A percentile compares a stretch with the other conserved stretches of the same genome.
These are phyloP conservation scores for Knoxdaviesia proteae DNA, from an alignment of 2,329 filamentous ascomycete genomes.

Conservation along the genomic window DNA sequence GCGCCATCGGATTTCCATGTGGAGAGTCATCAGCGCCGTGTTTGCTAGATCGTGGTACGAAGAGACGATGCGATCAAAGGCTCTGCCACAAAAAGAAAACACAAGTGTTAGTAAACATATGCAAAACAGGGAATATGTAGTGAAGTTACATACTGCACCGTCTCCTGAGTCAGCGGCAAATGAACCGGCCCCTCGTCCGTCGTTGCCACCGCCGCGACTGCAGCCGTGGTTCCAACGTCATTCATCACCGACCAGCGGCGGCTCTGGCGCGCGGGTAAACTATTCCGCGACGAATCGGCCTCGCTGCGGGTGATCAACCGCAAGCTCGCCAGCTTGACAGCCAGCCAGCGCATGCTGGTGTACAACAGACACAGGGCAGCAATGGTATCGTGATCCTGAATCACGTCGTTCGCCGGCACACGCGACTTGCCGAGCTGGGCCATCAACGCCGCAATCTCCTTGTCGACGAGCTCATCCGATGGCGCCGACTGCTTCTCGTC, in stretches of 20 bases:
- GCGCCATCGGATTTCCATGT: constrained; percentile 73
- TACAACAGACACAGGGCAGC: constrained; percentile 72
- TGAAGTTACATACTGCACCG: constrained; percentile 42
- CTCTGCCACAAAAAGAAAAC: constrained; percentile 19
- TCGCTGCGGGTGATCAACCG: constrained; percentile 63
- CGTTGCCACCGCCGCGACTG: background rate
- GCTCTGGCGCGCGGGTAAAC: constrained; percentile 33
- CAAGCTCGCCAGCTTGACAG: constrained; percentile 60
- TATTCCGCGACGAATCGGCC: constrained; percentile 39
- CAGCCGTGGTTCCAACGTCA: constrained; percentile 29
- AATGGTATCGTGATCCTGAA: constrained; percentile 73
- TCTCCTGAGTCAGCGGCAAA: constrained; percentile 72
- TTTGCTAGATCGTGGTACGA: constrained; percentile 66
- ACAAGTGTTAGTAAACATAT: background rate
- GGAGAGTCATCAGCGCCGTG: constrained; percentile 64
- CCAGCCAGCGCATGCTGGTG: constrained; percentile 96
- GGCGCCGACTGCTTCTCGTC: constrained; percentile 15
- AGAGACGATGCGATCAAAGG: constrained; percentile 70
- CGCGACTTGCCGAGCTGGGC: constrained; percentile 35
- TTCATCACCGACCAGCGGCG: constrained; percentile 72
- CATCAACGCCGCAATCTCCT: constrained; percentile 38
- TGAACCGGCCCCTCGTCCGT: constrained; percentile 49
- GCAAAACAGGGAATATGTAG: too few relatives aligned
- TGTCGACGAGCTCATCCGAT: constrained; percentile 37
- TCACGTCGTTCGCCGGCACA: constrained; percentile 61